Conservation (phyloP, 1,284 basidiomycete genomes). For the Coniophora puteana region DNA sequence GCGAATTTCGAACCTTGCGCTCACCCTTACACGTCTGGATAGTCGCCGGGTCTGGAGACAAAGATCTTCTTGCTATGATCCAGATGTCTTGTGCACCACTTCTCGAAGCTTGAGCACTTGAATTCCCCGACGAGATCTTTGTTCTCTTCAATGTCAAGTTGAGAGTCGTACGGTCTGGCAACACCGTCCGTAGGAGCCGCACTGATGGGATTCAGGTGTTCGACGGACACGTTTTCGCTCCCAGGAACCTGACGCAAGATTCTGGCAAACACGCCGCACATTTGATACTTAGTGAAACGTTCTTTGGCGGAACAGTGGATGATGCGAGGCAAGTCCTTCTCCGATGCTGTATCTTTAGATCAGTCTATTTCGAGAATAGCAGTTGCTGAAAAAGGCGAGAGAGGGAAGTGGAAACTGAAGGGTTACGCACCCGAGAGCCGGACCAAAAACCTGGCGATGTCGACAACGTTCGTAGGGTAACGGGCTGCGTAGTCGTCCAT, state of each 20-base stretch:
- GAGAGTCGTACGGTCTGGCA: slow-evolving; percentile 70
- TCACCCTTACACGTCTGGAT: no score
- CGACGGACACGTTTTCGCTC: no score
- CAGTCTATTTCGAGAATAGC: no score
- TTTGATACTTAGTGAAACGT: slow-evolving; percentile 83
- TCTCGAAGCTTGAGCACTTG: slow-evolving; percentile 62
- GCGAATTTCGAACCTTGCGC: no score
- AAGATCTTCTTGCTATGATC: slow-evolving; percentile 7
- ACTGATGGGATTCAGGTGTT: slow-evolving; percentile 64
- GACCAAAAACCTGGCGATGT: slow-evolving; percentile 73
- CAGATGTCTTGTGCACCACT: slow-evolving; percentile 63
- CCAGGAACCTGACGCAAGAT: slow-evolving; percentile 55
- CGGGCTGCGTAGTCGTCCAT: slow-evolving; percentile 87
- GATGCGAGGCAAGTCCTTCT: slow-evolving; percentile 52
- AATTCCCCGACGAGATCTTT: slow-evolving; percentile 58
- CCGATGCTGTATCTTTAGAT: slow-evolving; percentile 30
- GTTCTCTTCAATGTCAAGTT: slow-evolving; percentile 66
- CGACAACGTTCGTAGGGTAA: slow-evolving; percentile 76
- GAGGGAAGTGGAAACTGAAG: neutral
- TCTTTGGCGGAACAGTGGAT: slow-evolving; percentile 75
- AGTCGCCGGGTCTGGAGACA: no score
- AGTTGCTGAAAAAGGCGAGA: slow-evolving; percentile 1
- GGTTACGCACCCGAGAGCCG: slow-evolving; percentile 51
- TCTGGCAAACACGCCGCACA: slow-evolving; percentile 71
- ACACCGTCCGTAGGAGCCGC: slow-evolving; percentile 56